Percentiles rank a stretch among this genome's conserved stretches.
phyloP scores from a whole-genome alignment of 1,139 yeast genomes.

The Meyerozyma sp. region DNA sequence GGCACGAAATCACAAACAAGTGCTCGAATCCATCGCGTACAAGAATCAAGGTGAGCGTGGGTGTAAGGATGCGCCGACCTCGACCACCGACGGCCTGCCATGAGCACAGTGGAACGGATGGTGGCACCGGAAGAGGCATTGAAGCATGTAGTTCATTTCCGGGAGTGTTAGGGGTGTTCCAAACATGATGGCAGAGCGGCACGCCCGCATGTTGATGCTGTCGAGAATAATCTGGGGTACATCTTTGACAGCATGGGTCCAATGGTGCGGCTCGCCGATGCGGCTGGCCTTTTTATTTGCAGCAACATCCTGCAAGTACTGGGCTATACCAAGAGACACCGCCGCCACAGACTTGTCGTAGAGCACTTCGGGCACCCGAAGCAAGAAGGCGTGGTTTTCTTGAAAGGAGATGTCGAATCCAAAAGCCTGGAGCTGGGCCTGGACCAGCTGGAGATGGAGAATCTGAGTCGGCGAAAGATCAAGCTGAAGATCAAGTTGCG shows the following conservation, averaged over 20 bases:
- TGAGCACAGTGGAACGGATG: constrained; percentile 83
- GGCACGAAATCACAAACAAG: background rate
- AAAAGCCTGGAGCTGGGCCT: constrained; percentile 20
- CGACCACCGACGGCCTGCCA: constrained; percentile 68
- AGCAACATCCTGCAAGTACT: constrained; percentile 38
- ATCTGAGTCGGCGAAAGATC: background rate
- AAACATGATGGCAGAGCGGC: constrained; percentile 69
- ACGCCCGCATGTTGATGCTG: constrained; percentile 57
- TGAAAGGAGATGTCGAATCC: constrained; percentile 28
- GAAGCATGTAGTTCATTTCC: constrained; percentile 44
- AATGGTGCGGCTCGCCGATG: constrained; percentile 5
- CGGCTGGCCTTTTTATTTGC: constrained; percentile 15
- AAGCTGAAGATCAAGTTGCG: background rate
- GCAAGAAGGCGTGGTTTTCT: constrained; percentile 10
- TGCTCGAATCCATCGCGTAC: background rate
- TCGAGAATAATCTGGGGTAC: constrained; percentile 49
- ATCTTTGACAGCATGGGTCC: constrained; percentile 12
- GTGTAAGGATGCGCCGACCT: background rate
- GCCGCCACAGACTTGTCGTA: constrained; percentile 22
- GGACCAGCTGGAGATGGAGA: constrained; percentile 11
- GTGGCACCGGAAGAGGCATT: constrained; percentile 39
- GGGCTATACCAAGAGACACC: constrained; percentile 21
- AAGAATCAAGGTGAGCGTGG: background rate
- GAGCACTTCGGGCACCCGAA: constrained; percentile 40
- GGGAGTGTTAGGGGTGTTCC: constrained; percentile 46